These are phyloP conservation scores for Micractinium sp. DNA, from an alignment of 139 green algal genomes.

Conservation along the genomic window DNA sequence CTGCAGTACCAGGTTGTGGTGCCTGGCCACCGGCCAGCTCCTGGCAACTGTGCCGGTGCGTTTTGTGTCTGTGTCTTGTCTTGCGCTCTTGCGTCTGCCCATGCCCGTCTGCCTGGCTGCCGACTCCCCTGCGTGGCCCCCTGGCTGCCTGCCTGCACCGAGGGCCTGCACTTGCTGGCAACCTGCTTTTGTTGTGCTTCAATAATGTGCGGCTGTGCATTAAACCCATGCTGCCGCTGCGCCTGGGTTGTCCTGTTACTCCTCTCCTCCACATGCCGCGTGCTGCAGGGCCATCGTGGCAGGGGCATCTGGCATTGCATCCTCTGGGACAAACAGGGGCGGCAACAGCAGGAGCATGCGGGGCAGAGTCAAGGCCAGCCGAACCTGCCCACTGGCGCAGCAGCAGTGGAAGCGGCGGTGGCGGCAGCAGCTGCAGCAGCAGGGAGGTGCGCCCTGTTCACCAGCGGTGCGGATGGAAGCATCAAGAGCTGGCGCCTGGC, in stretches of 20 bases:
- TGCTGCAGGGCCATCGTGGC: slow-evolving; percentile 44
- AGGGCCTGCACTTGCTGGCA: too few species aligned
- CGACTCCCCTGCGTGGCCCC: too few species aligned
- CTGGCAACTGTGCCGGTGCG: slow-evolving; percentile 30
- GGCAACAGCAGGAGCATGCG: background rate
- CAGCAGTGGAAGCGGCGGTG: background rate
- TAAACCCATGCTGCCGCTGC: background rate
- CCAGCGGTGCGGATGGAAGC: slow-evolving; percentile 48
- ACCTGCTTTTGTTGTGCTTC: too few species aligned
- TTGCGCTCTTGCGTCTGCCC: background rate
- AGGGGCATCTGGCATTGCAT: slow-evolving; percentile 46
- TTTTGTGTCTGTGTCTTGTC: background rate
- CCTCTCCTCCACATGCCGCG: background rate
- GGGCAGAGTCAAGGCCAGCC: too few species aligned
- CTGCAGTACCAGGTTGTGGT: slow-evolving; percentile 49
- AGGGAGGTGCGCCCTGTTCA: slow-evolving; percentile 27
- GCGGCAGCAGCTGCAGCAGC: background rate
- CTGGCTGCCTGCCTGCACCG: too few species aligned
- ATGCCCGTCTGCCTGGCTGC: too few species aligned
- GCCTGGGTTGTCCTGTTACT: too few species aligned
- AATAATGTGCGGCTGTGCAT: too few species aligned
- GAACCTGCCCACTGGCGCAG: background rate
- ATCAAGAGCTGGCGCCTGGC: slow-evolving; percentile 51
- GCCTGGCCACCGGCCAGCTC: slow-evolving; percentile 26
- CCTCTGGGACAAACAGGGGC: background rate